phyloP scores from a whole-genome alignment of 331 rosid genomes.

The Quercus phellos region DNA sequence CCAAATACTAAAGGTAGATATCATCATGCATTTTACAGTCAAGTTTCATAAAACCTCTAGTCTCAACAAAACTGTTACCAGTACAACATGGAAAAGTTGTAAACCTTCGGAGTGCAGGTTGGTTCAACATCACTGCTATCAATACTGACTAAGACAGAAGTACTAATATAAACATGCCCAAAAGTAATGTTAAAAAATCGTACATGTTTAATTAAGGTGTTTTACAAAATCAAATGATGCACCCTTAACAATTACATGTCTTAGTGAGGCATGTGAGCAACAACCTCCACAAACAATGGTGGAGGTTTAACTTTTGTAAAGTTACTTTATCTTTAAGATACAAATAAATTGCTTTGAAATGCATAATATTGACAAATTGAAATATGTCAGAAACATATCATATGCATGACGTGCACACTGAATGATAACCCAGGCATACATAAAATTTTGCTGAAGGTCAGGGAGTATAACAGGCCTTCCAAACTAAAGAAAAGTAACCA shows the following conservation, averaged over 20 bases:
- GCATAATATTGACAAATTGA: background rate
- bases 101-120: background rate
- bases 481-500: background rate
- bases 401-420: background rate
- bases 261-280: background rate
- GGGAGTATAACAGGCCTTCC: background rate
- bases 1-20: background rate
- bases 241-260: no score
- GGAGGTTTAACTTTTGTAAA: background rate
- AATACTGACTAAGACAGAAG: no score
- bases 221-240: background rate
- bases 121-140: no score
- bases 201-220: background rate
- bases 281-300: background rate
- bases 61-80: background rate
- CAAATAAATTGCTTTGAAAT: background rate
- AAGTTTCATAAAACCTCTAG: background rate
- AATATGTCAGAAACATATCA: background rate
- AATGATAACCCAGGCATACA: background rate
- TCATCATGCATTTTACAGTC: no score
- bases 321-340: background rate
- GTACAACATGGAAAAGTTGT: background rate
- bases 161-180: background rate
- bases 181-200: background rate
- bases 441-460: background rate